A percentile compares a stretch with the other conserved stretches of the same genome.
Evolutionary conservation across 495 filamentous ascomycete genomes (phyloP).

Genomic region (Penicillium daleae): DNA sequence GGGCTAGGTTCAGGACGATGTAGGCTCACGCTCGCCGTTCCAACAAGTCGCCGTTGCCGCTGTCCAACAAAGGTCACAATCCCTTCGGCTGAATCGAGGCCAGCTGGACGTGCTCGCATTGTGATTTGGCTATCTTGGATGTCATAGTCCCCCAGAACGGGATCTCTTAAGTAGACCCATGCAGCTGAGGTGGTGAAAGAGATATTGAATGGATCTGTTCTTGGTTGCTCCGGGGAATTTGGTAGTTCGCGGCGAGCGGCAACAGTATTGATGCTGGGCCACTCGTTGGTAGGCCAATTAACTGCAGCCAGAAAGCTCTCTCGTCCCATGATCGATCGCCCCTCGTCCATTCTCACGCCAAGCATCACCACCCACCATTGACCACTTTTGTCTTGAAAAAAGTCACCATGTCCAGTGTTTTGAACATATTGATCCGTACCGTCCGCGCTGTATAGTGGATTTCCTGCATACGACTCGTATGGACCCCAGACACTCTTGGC

Average conservation of each 20-base stretch:
- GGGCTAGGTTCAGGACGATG: neutral
- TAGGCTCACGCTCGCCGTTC: slow-evolving; percentile 5
- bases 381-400: slow-evolving; percentile 48
- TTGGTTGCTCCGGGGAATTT: neutral
- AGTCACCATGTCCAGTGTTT: slow-evolving; percentile 30
- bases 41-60: slow-evolving; percentile 14
- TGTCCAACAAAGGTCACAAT: slow-evolving; percentile 12
- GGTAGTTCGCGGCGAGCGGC: neutral
- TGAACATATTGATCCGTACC: neutral
- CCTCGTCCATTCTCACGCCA: slow-evolving; percentile 41
- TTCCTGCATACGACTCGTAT: neutral
- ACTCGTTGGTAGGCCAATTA: slow-evolving; percentile 45
- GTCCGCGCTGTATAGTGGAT: slow-evolving; percentile 3
- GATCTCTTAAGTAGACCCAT: slow-evolving; percentile 21
- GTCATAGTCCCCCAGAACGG: slow-evolving; percentile 7
- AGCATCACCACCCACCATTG: slow-evolving; percentile 60
- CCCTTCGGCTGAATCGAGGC: neutral
- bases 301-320: slow-evolving; percentile 61
- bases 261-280: slow-evolving; percentile 37
- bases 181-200: neutral
- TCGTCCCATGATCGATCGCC: slow-evolving; percentile 62
- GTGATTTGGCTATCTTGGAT: neutral
- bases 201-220: neutral
- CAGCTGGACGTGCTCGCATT: neutral
- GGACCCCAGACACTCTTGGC: slow-evolving; percentile 6